Evolutionary conservation across 768 basidiomycete genomes (phyloP), one percentile per base, ranked within the genome.

Genomic region (Boletus sp.): DNA sequence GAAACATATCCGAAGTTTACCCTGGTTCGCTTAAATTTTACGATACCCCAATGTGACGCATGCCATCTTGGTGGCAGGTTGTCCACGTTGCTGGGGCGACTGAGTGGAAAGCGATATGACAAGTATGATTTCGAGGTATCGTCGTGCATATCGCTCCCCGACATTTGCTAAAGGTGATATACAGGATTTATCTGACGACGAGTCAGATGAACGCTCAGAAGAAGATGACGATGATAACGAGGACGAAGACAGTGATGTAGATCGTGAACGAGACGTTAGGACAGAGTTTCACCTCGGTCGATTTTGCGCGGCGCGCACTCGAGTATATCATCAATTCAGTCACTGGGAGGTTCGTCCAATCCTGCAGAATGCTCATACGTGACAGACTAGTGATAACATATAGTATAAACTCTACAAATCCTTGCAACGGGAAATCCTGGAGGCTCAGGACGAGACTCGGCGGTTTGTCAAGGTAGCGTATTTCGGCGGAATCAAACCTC

Each of bases 261-360:
- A 63, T 49, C 49, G 24, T 55, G 35, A 66, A 8, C 47, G 50
- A 36, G 47, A 54, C 10, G 41, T 55, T 33, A 66, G 52, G 63
- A 67, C 50, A 53, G 79, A 82, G 60, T 85, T 86, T 62, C 71
- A 85, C 62, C 77, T 93, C 5, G 91, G 91, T n/a, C 81, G 88
- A 35, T 92, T 91, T 66, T 94, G 91, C 67, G 90, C 87, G 3
- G 75, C 75, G 47, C 80, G 91, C 50, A 85, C 86, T 3, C 73
- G 70, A 50, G 82, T 85, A 17, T 94, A 82, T 63, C 91, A 93
- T 65, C 71, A 78, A 52, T 85, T 92, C 64, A 80, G 79, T 18
- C 91, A 94, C 64, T 94, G 91, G 91, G 90, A 92, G 83, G 91
- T 91, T 58, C 55, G 79, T 72, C 39, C 54, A 36, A 45, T 59